Base-by-base conservation (phyloP, 192 early-diverging fungal species). In the Coemansia sp. region DNA sequence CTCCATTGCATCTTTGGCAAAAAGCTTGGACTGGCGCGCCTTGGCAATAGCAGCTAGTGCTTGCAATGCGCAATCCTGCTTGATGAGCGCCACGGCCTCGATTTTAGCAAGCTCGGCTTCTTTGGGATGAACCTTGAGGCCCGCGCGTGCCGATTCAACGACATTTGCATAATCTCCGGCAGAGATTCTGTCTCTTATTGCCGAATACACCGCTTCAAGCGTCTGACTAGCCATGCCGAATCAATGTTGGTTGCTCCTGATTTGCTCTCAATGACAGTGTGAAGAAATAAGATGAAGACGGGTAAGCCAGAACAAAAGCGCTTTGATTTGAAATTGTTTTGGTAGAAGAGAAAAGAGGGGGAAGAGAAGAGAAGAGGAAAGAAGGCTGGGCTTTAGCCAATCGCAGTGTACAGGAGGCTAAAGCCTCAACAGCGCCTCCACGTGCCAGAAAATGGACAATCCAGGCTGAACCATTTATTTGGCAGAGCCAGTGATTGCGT, bases 181-280 rank as follows among this genome's bases (percentile, higher is more conserved):
- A 2, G 29, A 56, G 18, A 79, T 63, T 9, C 71, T 68, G 28
- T 67, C 64, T 13, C 56, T 64, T 52, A 79, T 67, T 14, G 60
- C 57, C 13, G 71, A 61, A 52, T 64, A 79, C 25, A 69, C 60
- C 22, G 64, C 46, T 46, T 70, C 68, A 35, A 74, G 58, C 25
- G 71, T 34, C 29, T 61, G 46, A 8, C 29, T 54, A 10, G 67
- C 20, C 67, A 72, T 72, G 49, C 55, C 4, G 46, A 48, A 60
- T 27, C 14, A 42, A 42, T 3, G 39, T 8, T 42, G 39, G 11
- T 8, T 42, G 13, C 13, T 42, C 11, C 14, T 42, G 39, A 42
- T 42, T 42, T 8, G 39, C 39, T 42, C 30, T 32, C 30, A 8
- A 32, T 32, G 8, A 32, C 30, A 32, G 30, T n/a, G n/a, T n/a